phyloP scores from a whole-genome alignment of 2,329 filamentous ascomycete species.

The Arthrobotrys sinensis region DNA sequence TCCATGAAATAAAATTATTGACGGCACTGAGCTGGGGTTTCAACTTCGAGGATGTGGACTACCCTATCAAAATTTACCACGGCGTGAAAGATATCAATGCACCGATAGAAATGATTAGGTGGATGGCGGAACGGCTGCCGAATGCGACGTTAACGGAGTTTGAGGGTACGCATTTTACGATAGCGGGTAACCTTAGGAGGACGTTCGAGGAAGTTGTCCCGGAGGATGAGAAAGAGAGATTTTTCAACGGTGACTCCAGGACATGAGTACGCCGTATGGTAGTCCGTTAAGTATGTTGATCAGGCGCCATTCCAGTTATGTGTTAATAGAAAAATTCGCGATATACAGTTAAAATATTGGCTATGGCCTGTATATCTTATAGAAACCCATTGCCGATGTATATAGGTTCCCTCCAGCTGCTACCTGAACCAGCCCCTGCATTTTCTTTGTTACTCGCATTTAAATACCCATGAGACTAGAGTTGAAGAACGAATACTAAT shows the following conservation, averaged over 20 bases:
- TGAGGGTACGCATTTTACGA: slow-evolving; percentile 66
- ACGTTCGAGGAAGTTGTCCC: slow-evolving; percentile 30
- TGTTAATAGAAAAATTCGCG: too few relatives aligned
- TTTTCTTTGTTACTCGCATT: too few relatives aligned
- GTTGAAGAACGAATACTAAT: too few relatives aligned
- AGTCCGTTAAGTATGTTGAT: too few relatives aligned
- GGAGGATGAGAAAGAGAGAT: slow-evolving; percentile 27
- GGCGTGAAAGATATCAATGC: slow-evolving; percentile 65
- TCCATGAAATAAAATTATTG: slow-evolving; percentile 65
- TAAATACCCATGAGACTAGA: too few relatives aligned
- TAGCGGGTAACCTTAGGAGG: slow-evolving; percentile 51
- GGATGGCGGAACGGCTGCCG: slow-evolving; percentile 67
- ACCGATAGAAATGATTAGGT: slow-evolving; percentile 66
- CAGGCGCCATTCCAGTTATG: too few relatives aligned
- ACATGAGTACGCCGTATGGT: too few relatives aligned
- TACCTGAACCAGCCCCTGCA: too few relatives aligned
- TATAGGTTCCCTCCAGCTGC: too few relatives aligned
- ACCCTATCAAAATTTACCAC: slow-evolving; percentile 65
- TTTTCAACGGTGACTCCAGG: background rate
- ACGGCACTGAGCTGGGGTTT: slow-evolving; percentile 65
- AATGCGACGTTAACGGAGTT: slow-evolving; percentile 66
- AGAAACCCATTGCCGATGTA: too few relatives aligned
- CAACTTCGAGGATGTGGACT: slow-evolving; percentile 64
- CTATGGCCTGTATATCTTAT: too few relatives aligned
- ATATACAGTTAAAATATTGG: too few relatives aligned